Base-by-base conservation (phyloP, 768 basidiomycete genomes). In the Chalciporus chontae region DNA sequence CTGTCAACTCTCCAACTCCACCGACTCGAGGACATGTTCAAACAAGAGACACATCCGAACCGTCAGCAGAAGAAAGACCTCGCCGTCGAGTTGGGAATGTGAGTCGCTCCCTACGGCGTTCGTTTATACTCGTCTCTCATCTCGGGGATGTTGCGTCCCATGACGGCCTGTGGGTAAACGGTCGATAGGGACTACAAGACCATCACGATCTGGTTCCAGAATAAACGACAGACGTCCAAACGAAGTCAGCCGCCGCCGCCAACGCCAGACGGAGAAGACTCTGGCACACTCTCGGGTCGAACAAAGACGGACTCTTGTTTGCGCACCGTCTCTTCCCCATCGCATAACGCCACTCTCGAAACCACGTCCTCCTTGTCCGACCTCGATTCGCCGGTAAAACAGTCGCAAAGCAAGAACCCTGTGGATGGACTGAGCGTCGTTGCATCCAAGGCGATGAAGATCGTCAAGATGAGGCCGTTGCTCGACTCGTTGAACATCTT, bases 141-240 rank as follows among this genome's bases (percentile, higher is more conserved):
- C 40, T 18, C 17, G 19, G 43, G 15, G 17, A 18, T 11, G 17
- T n/a, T 36, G 10, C 8, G 7, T 6, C 27, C 14, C n/a, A 43
- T 21, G 9, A 19, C 8, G 18, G 34, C 45, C 14, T 32, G 1
- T 32, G 14, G 24, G 39, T 17, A 18, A 19, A 19, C 11, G 23
- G 17, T 36, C 14, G 15, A n/a, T 36, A 77, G 75, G 64, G 71
- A 74, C 32, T 60, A 73, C 60, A 77, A 75, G 63, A 69, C 74
- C 10, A 55, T 77, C 52, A 76, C 85, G n/a, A 83, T 88, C 36
- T 90, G 87, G 87, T 88, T 88, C 64, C 87, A 90, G 68, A 90
- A 90, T 65, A 87, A 82, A 67, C 82, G 87, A 14, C 85, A 88
- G 59, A 83, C 67, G 31, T 49, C 70, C 42, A 75, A 74, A 50